These are phyloP conservation scores for Flueggea neowawraea DNA, from an alignment of 441 rosid species.

Conservation along the genomic window DNA sequence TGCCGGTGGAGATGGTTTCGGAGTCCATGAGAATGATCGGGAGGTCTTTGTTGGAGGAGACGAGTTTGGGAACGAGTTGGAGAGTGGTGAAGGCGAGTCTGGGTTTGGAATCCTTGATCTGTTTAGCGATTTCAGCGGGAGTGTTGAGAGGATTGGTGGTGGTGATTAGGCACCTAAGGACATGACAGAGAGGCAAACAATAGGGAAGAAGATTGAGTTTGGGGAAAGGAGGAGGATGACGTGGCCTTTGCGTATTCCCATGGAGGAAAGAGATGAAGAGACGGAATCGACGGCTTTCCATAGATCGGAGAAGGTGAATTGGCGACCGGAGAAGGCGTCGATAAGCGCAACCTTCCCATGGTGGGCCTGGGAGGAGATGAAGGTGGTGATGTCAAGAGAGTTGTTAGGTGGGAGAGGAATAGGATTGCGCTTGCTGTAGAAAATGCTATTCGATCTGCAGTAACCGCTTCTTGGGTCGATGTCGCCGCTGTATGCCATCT, in stretches of 20 bases:
- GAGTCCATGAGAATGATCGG: conserved; percentile 57
- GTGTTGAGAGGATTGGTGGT: conserved; percentile 92
- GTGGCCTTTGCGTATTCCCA: conserved; percentile 79
- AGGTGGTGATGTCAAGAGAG: conserved; percentile 67
- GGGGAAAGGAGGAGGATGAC: conserved; percentile 85
- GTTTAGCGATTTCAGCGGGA: conserved; percentile 50
- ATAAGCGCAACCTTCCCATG: conserved; percentile 75
- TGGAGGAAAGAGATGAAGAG: conserved; percentile 40
- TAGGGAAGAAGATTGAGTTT: conserved; percentile 70
- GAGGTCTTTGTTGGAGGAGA: conserved; percentile 23
- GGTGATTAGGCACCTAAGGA: conserved; percentile 91
- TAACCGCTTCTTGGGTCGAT: conserved; percentile 56
- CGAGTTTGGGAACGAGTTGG: conserved; percentile 49
- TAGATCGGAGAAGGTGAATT: conserved; percentile 60
- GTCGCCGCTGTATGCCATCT: background rate
- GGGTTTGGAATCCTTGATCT: conserved; percentile 56
- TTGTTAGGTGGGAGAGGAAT: conserved; percentile 57
- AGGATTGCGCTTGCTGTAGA: conserved; percentile 72
- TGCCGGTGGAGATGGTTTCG: conserved; percentile 9
- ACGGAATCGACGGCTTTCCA: conserved; percentile 83
- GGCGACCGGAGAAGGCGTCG: conserved; percentile 72
- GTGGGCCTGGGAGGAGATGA: conserved; percentile 81
- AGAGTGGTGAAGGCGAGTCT: conserved; percentile 54
- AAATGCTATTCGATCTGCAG: conserved; percentile 43
- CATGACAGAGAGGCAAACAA: conserved; percentile 78